Base-by-base conservation (phyloP, 225 moss, liverwort and hornwort genomes). In the Bryum argenteum region DNA sequence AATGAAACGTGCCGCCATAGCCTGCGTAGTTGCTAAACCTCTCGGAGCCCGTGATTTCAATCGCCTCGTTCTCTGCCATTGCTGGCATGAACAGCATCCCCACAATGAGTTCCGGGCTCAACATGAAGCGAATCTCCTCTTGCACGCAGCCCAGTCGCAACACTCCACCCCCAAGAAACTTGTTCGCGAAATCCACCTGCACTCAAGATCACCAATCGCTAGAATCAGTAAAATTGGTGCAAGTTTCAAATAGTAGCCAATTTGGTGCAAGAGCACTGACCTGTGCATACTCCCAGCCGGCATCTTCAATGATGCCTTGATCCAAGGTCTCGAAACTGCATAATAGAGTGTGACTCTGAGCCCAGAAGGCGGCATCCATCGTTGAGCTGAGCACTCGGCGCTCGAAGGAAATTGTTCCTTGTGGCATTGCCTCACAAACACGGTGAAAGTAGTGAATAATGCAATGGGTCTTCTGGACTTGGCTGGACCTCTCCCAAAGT, bases 141-240 rank as follows among this genome's bases (percentile, higher is more conserved):
- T 94, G 90, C 39, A 94, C 87, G 81, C 94, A 92, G 58, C 94
- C 94, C 66, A 13, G 26, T 6, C 71, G 70, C 38, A 94, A 89
- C 45, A 85, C 87, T 13, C 87, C 92, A 41, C 94, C 94, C 10
- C 94, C 92, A 8, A 92, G 87, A 44, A 84, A 85, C 73, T 82
- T 79, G 41, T 94, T 90, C 6, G 94, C 92, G 62, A 94, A 94
- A 66, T 89, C 92, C 61, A 81, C 87, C 72, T 90, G 85, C 48
- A 6, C 48, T 17, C 15, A 17, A 5, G 2, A 48, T 48, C 33
- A 33, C 7, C 33, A 33, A 33, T 33, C 33, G 33, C 33, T 33
- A 33, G 4, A 33, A 33, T 33, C 28, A 33, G 33, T 28, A 28
- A 2, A 28, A 28, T 28, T 28, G 28, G 28, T 2, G 28, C 28